Conservation (phyloP, 129 eudicot genomes). For the Artemisia argyi region DNA sequence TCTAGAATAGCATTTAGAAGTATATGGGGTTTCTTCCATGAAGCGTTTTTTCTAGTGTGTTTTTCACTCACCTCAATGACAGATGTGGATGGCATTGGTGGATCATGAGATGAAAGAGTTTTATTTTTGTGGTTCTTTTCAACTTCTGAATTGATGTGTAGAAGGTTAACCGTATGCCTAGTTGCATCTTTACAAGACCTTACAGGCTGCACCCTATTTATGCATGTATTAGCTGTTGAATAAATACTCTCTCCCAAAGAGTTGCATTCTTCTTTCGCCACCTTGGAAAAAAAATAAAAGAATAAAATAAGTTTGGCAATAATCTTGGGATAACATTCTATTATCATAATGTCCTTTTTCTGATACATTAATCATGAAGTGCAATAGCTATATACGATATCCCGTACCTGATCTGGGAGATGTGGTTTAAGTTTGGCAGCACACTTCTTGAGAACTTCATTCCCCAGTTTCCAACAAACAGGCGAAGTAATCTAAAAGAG, state of each 20-base stretch:
- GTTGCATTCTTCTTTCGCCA: background rate
- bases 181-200: too few relatives aligned
- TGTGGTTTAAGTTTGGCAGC: constrained; percentile 26
- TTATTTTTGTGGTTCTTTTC: too few relatives aligned
- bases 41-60: background rate
- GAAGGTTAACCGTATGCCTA: too few relatives aligned
- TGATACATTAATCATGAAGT: too few relatives aligned
- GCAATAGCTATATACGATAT: background rate
- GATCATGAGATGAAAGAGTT: too few relatives aligned
- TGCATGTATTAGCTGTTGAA: background rate
- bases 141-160: too few relatives aligned
- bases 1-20: background rate
- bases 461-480: constrained; percentile 43
- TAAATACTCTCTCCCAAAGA: too few relatives aligned
- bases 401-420: constrained; percentile 12
- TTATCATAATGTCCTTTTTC: background rate
- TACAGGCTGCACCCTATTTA: too few relatives aligned
- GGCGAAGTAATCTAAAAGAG: constrained; percentile 38
- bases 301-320: background rate
- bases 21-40: background rate
- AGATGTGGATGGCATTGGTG: too few relatives aligned
- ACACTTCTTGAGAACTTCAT: constrained; percentile 34
- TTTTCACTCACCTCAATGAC: background rate
- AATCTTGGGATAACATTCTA: background rate
- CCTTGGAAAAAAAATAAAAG: background rate